phyloP scores from a whole-genome alignment of 1,284 basidiomycete genomes.

The Leucoagaricus sp. region DNA sequence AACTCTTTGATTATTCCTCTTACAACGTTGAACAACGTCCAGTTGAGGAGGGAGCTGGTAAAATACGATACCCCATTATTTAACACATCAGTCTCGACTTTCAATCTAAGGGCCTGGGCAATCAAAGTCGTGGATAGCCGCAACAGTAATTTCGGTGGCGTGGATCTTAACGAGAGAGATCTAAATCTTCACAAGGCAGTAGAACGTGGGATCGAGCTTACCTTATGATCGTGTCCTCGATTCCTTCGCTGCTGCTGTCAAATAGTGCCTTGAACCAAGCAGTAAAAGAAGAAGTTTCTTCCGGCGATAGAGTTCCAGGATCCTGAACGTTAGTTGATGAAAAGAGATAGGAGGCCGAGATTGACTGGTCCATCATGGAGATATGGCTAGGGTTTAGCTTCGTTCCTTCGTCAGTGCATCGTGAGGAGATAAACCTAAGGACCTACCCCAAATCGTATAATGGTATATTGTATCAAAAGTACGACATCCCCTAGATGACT shows the following conservation, averaged over 20 bases:
- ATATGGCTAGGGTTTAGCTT: constrained; percentile 19
- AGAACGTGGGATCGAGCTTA: constrained; percentile 27
- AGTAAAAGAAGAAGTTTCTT: constrained; percentile 52
- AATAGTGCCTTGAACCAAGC: constrained; percentile 78
- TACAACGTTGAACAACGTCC: constrained; percentile 77
- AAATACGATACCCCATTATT: constrained; percentile 79
- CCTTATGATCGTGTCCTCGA: constrained; percentile 79
- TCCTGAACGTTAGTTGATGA: constrained; percentile 33
- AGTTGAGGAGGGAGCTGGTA: constrained; percentile 67
- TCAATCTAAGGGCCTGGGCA: constrained; percentile 57
- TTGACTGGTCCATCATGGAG: constrained; percentile 42
- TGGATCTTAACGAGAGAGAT: constrained; percentile 49
- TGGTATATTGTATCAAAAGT: constrained; percentile 64
- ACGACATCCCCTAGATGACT: constrained; percentile 75
- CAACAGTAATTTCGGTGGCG: constrained; percentile 65
- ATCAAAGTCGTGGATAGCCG: constrained; percentile 69
- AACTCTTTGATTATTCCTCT: constrained; percentile 64
- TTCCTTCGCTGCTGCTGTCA: constrained; percentile 74
- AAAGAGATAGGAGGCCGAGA: constrained; percentile 54
- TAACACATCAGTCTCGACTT: constrained; percentile 65
- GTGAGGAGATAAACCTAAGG: neutral
- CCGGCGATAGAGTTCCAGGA: constrained; percentile 24
- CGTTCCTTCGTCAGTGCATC: neutral
- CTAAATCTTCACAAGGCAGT: constrained; percentile 5
- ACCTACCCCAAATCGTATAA: constrained; percentile 64